Evolutionary conservation across 176 grass and related monocot genomes (phyloP), one percentile per base, ranked within the genome.

Genomic region (Oryza brachyantha): DNA sequence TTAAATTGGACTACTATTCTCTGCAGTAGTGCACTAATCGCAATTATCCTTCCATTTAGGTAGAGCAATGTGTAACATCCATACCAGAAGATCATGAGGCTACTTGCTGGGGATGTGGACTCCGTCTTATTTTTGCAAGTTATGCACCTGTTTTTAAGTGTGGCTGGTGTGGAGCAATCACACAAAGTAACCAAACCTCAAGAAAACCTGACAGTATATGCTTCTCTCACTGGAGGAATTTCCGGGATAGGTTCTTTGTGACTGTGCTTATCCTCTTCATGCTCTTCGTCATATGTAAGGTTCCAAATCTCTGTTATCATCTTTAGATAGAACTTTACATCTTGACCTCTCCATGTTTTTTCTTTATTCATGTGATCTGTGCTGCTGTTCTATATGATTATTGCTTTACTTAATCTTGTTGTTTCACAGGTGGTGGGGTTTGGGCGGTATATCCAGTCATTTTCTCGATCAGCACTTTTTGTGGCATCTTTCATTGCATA

Each of bases 131-230:
- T 59, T 89, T 95, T 64, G 68, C 86, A 81, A 72, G 77, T 52
- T 91, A 94, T 65, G 84, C 88, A 21, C 83, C 96, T 52, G 71
- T 94, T 68, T 98, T 79, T 72, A 98, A 98, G 85, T 98, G 96
- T 79, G 96, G 96, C 59, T 98, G 96, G 96, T 98, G 96, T 66
- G 96, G 96, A 74, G 96, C 96, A 25, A 88, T 98, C 64, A 98
- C 92, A 46, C 85, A 93, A 69, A 45, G 59, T 64, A 73, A 94
- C 66, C 89, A 84, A 70, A 70, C 83, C 37, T 73, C 88, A 59
- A 91, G 87, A 73, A 91, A 93, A 74, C 81, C 83, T 74, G 96
- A 98, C 70, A 89, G 87, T 19, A 9, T 76, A 75, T 94, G 92
- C 25, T 94, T 98, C 84, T 94, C 90, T 78, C 72, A 67, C 34